Conservation (phyloP, 2,329 filamentous ascomycete genomes). For the Uncinocarpus reesii region DNA sequence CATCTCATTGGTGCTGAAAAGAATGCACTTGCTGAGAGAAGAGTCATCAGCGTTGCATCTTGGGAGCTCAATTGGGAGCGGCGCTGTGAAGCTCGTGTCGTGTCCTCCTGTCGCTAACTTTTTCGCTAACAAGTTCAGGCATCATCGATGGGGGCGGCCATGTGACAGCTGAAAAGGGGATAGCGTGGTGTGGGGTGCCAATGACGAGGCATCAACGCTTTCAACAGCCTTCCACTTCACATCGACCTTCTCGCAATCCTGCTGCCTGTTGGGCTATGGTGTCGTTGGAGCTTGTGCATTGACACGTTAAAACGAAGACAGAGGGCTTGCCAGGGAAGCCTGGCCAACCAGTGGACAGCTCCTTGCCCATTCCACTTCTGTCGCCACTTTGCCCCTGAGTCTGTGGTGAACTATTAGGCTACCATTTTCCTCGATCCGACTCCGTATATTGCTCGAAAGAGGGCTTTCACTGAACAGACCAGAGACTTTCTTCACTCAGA, state of each 20-base stretch:
- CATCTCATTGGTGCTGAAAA: slow-evolving; percentile 9
- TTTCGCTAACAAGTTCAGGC: not conserved
- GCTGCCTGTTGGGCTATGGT: too few species aligned
- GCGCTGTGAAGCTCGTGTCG: not conserved
- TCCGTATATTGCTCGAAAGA: not conserved
- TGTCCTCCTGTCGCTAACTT: not conserved
- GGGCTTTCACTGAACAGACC: not conserved
- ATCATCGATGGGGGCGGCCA: not conserved
- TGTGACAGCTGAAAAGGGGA: slow-evolving; percentile 8
- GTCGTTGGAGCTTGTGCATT: too few species aligned
- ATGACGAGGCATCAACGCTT: not conserved
- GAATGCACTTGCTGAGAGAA: not conserved
- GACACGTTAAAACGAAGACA: not conserved
- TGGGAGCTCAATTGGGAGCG: slow-evolving; percentile 3
- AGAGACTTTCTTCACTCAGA: not conserved
- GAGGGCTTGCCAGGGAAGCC: not conserved
- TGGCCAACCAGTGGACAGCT: not conserved
- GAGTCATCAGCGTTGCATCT: slow-evolving; percentile 1
- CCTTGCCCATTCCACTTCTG: not conserved
- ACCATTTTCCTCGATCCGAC: slow-evolving; percentile 4
- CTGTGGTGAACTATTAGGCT: slow-evolving; percentile 1
- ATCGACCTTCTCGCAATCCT: not conserved
- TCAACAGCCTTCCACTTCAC: not conserved
- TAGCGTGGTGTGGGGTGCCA: slow-evolving; percentile 1
- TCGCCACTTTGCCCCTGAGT: not conserved